Evolutionary conservation across 2,329 filamentous ascomycete species (phyloP).

Genomic region (Exophiala aquamarina): DNA sequence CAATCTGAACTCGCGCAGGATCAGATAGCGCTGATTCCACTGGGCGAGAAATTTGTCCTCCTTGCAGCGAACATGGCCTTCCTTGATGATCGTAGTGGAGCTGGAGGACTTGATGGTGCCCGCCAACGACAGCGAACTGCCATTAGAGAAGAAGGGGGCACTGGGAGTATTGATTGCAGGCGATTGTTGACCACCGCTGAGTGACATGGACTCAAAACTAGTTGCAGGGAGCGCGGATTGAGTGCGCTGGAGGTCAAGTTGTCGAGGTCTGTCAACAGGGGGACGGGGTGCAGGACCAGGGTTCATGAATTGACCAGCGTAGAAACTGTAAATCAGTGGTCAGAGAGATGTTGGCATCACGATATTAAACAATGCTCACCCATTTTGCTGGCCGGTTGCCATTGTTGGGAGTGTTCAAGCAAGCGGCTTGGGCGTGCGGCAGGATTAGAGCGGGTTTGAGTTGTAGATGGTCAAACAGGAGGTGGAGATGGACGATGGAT

Average conservation of each 20-base stretch:
- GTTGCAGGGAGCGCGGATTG: slow-evolving; percentile 72
- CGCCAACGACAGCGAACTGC: slow-evolving; percentile 69
- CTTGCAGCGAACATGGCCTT: slow-evolving; percentile 60
- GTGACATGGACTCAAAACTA: slow-evolving; percentile 66
- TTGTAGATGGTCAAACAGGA: slow-evolving; percentile 13
- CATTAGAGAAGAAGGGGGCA: slow-evolving; percentile 64
- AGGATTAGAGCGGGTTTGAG: slow-evolving; percentile 8
- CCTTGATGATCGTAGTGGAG: slow-evolving; percentile 73
- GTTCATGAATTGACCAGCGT: slow-evolving; percentile 83
- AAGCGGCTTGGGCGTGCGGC: slow-evolving; percentile 2
- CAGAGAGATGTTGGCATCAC: neutral
- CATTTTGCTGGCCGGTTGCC: slow-evolving; percentile 21
- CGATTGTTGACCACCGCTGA: slow-evolving; percentile 62
- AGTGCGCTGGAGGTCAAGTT: slow-evolving; percentile 73
- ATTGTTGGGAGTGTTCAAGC: slow-evolving; percentile 11
- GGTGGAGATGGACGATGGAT: slow-evolving; percentile 3
- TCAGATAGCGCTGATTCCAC: slow-evolving; percentile 90
- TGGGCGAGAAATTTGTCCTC: slow-evolving; percentile 76
- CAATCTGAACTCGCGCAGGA: slow-evolving; percentile 86
- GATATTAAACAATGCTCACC: slow-evolving; percentile 10
- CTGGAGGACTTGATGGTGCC: slow-evolving; percentile 58
- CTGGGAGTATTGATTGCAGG: slow-evolving; percentile 64
- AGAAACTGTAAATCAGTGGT: slow-evolving; percentile 48
- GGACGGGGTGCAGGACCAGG: slow-evolving; percentile 91
- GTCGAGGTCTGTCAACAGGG: slow-evolving; percentile 75